These are phyloP conservation scores for Ramaria rubella DNA, from an alignment of 768 basidiomycete genomes.

Conservation along the genomic window DNA sequence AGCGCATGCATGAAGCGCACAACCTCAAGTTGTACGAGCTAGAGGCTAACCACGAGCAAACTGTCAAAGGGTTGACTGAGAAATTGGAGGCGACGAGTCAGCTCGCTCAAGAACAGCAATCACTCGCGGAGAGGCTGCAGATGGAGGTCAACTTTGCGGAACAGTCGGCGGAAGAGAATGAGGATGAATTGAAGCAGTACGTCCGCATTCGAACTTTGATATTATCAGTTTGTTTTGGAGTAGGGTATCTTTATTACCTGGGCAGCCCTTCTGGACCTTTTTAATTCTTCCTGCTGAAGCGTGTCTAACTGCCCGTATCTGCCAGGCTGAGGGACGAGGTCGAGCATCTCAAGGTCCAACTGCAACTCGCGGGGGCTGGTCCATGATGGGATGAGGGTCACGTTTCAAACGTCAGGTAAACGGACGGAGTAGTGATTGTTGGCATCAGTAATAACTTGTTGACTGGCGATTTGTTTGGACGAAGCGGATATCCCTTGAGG, in stretches of 20 bases:
- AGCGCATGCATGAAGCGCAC: conserved; percentile 76
- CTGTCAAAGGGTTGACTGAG: conserved; percentile 43
- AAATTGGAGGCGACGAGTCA: conserved; percentile 49
- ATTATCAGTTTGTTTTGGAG: conserved; percentile 3
- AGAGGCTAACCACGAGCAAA: conserved; percentile 59
- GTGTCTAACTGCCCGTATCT: conserved; percentile 11
- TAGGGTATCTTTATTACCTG: conserved; percentile 13
- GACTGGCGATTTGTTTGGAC: neutral
- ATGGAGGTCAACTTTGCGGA: conserved; percentile 82
- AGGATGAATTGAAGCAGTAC: conserved; percentile 75
- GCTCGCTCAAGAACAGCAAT: conserved; percentile 48
- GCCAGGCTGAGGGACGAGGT: conserved; percentile 11
- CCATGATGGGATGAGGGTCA: neutral
- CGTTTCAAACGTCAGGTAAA: neutral
- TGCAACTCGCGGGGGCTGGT: conserved; percentile 1
- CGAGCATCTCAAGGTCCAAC: conserved; percentile 8
- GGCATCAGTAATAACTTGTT: neutral
- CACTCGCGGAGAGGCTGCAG: conserved; percentile 58
- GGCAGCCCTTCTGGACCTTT: conserved; percentile 8
- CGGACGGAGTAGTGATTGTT: neutral
- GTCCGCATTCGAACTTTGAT: conserved; percentile 27
- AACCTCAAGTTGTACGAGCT: conserved; percentile 73
- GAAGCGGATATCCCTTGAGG: neutral
- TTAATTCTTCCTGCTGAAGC: conserved; percentile 4
- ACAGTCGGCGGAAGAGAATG: conserved; percentile 69